These are phyloP conservation scores for Metarhizium robertsii DNA, from an alignment of 2,329 filamentous ascomycete species.

Conservation along the genomic window DNA sequence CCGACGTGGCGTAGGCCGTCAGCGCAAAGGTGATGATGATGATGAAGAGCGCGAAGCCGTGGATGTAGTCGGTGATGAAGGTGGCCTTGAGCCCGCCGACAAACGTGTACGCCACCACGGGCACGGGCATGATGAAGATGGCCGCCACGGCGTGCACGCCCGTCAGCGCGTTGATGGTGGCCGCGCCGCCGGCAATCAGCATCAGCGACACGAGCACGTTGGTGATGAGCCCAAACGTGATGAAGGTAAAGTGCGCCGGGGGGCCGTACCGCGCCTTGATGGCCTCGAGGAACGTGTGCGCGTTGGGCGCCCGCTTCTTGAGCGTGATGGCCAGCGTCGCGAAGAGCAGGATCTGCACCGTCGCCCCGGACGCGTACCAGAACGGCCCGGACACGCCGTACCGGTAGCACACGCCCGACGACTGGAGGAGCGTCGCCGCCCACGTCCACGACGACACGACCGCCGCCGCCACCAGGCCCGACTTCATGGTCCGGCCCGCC, in stretches of 20 bases:
- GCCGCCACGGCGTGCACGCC: conserved; percentile 59
- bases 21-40: conserved; percentile 83
- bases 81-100: conserved; percentile 77
- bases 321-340: conserved; percentile 85
- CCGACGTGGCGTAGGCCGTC: conserved; percentile 68
- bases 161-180: conserved; percentile 42
- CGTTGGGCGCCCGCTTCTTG: conserved; percentile 79
- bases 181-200: conserved; percentile 69
- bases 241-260: conserved; percentile 65
- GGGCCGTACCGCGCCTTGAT: conserved; percentile 72
- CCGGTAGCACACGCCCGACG: conserved; percentile 70
- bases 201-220: conserved; percentile 84
- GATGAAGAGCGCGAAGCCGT: conserved; percentile 75
- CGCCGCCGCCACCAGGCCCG: conserved; percentile 75
- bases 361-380: conserved; percentile 61
- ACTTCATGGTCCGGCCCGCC: conserved; percentile 80
- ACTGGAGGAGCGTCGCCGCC: conserved; percentile 76
- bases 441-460: conserved; percentile 94
- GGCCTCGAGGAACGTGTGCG: conserved; percentile 76
- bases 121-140: conserved; percentile 27
- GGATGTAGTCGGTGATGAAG: conserved; percentile 77
- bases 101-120: conserved; percentile 61
- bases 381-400: conserved; percentile 58
- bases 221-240: conserved; percentile 73
- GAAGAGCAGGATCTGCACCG: conserved; percentile 81